Percentiles rank a stretch among this genome's conserved stretches.
Conservation (phyloP, 2,329 filamentous ascomycete species). For the Beauveria varroae region DNA sequence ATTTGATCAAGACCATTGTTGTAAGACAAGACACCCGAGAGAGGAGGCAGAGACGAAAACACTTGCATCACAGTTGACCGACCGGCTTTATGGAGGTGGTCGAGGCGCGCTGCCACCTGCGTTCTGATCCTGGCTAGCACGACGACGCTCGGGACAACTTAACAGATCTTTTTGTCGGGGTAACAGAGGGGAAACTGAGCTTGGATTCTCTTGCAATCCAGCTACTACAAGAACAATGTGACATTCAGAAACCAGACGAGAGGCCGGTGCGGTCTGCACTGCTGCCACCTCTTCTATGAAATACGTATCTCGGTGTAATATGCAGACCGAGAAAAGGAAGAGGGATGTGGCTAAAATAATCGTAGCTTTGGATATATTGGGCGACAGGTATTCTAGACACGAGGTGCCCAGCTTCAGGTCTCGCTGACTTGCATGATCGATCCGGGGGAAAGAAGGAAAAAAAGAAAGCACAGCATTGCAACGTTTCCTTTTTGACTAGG, state of each 20-base stretch:
- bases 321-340: neutral
- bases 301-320: too few relatives aligned
- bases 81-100: too few relatives aligned
- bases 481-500: neutral
- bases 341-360: neutral
- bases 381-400: neutral
- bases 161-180: neutral
- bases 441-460: neutral
- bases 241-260: too few relatives aligned
- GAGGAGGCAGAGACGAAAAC: too few relatives aligned
- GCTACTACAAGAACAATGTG: neutral
- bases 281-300: too few relatives aligned
- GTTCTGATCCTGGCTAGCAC: neutral
- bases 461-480: neutral
- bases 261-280: too few relatives aligned
- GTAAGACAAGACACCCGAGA: too few relatives aligned
- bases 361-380: neutral
- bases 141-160: neutral
- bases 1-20: too few relatives aligned
- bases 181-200: neutral
- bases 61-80: too few relatives aligned
- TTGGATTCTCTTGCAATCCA: neutral
- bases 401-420: neutral
- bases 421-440: conserved; percentile 3
- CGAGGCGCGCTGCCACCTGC: too few relatives aligned